These are phyloP conservation scores for Ganoderma multipileum DNA, from an alignment of 1,284 basidiomycete species.

Conservation along the genomic window DNA sequence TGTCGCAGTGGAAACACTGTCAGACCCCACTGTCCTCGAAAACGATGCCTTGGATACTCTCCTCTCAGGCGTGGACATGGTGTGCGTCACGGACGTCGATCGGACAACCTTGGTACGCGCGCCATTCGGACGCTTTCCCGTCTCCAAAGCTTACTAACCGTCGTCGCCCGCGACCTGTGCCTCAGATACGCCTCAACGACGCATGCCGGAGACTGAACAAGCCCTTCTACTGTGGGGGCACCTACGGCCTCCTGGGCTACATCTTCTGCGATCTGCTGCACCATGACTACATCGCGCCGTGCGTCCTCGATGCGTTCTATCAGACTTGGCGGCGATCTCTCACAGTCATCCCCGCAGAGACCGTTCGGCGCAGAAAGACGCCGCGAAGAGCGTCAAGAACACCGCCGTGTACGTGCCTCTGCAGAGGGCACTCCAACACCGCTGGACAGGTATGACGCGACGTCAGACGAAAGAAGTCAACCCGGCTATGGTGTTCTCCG, in stretches of 20 bases:
- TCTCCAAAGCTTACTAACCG: slow-evolving; percentile 22
- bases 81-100: slow-evolving; percentile 84
- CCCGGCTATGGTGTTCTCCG: slow-evolving; percentile 72
- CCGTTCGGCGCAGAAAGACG: slow-evolving; percentile 66
- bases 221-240: slow-evolving; percentile 88
- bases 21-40: slow-evolving; percentile 57
- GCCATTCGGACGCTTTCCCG: neutral
- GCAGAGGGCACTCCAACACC: slow-evolving; percentile 68
- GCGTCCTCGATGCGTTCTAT: slow-evolving; percentile 42
- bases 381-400: slow-evolving; percentile 69
- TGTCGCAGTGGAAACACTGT: slow-evolving; percentile 78
- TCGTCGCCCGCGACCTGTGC: slow-evolving; percentile 13
- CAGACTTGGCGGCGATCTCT: slow-evolving; percentile 18
- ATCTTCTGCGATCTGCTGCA: slow-evolving; percentile 92
- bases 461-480: slow-evolving; percentile 82
- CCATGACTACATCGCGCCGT: slow-evolving; percentile 88
- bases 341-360: slow-evolving; percentile 51
- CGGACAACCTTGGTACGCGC: slow-evolving; percentile 72
- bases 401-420: slow-evolving; percentile 72
- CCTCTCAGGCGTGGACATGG: slow-evolving; percentile 74
- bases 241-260: slow-evolving; percentile 92
- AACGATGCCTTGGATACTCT: slow-evolving; percentile 63
- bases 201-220: slow-evolving; percentile 74
- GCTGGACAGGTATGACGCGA: slow-evolving; percentile 74
- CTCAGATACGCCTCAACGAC: slow-evolving; percentile 79